Conservation (phyloP, 805 yeast species). For the Pichia thaimueangensis region DNA sequence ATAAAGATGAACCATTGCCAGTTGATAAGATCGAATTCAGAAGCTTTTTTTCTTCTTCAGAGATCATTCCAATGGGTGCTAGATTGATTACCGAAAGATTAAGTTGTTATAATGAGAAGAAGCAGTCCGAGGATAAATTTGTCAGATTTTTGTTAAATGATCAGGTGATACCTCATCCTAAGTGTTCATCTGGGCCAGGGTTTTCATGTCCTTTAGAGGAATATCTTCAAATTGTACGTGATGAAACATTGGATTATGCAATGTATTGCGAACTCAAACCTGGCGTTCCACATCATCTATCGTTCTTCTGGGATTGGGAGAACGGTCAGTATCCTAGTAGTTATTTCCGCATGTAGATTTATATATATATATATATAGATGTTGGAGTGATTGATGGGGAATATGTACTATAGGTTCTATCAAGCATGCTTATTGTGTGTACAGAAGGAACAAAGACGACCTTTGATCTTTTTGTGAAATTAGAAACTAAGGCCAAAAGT, state of each 20-base stretch:
- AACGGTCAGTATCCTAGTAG: not conserved
- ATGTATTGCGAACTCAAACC: conserved; percentile 1
- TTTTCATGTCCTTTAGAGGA: conserved; percentile 36
- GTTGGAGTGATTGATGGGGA: not conserved
- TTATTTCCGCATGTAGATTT: not conserved
- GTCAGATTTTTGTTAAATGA: conserved; percentile 46
- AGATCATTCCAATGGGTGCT: conserved; percentile 54
- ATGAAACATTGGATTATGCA: not conserved
- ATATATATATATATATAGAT: not conserved
- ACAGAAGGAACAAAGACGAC: no score
- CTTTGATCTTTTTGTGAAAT: no score
- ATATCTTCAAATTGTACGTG: conserved; percentile 14
- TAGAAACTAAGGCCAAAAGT: no score
- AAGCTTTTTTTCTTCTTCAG: conserved; percentile 36
- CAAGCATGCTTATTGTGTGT: no score
- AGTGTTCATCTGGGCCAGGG: conserved; percentile 47
- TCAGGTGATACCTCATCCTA: conserved; percentile 44
- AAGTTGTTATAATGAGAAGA: conserved; percentile 8
- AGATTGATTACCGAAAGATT: conserved; percentile 44
- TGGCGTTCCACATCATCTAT: conserved; percentile 2
- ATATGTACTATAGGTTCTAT: no score
- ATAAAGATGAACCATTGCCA: conserved; percentile 32
- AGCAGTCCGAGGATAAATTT: conserved; percentile 21
- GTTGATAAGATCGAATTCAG: conserved; percentile 37
- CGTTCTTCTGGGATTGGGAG: conserved; percentile 12